phyloP scores from a whole-genome alignment of 305 asterid genomes.

The Plantago rigida region DNA sequence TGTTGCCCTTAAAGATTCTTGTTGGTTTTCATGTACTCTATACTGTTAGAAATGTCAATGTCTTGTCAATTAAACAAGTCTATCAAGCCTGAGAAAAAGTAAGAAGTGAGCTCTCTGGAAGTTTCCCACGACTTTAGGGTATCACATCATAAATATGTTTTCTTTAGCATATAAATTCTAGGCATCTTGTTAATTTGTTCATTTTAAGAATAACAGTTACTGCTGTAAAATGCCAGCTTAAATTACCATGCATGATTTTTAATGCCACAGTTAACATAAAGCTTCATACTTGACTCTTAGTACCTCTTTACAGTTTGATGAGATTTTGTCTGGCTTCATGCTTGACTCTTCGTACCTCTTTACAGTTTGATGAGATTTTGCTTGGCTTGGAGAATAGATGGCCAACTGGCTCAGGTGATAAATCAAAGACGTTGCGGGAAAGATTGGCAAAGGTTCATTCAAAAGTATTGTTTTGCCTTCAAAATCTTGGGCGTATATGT shows the following conservation, averaged over 20 bases:
- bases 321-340: slow-evolving; percentile 34
- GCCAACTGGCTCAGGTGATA: slow-evolving; percentile 29
- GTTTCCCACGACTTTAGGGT: background rate
- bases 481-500: slow-evolving; percentile 69
- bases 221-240: background rate
- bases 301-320: slow-evolving; percentile 45
- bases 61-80: too few relatives aligned
- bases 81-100: too few relatives aligned
- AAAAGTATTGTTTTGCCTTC: slow-evolving; percentile 55
- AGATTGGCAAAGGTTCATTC: slow-evolving; percentile 44
- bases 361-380: slow-evolving; percentile 53
- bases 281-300: slow-evolving; percentile 13
- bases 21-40: background rate
- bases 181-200: slow-evolving; percentile 1
- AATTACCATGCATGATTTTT: too few relatives aligned
- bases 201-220: background rate
- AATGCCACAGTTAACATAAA: background rate
- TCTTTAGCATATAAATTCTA: background rate
- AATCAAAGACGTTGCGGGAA: slow-evolving; percentile 35
- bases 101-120: background rate
- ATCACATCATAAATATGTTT: background rate
- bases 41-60: too few relatives aligned
- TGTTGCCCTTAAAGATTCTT: background rate
- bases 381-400: slow-evolving; percentile 37
- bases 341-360: slow-evolving; percentile 7